These are phyloP conservation scores for Lenzites betulinus DNA, from an alignment of 768 basidiomycete species.

Conservation along the genomic window DNA sequence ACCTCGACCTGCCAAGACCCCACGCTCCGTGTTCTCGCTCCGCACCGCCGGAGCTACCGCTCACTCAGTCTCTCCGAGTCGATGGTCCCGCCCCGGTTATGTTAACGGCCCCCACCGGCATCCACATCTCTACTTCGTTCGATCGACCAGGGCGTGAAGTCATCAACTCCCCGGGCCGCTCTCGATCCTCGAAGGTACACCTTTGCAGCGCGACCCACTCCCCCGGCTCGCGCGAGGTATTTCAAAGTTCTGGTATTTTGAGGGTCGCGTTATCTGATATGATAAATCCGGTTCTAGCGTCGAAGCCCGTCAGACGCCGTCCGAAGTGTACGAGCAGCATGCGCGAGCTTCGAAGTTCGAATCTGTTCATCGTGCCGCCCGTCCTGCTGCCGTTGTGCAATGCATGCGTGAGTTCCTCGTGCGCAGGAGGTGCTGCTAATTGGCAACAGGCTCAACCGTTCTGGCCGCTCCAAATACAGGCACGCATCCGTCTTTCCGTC, in stretches of 20 bases:
- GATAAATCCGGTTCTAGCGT: conserved; percentile 12
- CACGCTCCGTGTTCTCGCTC: neutral
- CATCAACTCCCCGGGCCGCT: neutral
- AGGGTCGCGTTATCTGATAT: conserved; percentile 17
- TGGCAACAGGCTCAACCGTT: neutral
- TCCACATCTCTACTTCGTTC: neutral
- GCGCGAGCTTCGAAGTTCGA: neutral
- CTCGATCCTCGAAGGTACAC: neutral
- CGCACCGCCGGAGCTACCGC: neutral
- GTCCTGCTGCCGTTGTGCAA: neutral
- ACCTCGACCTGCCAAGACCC: conserved; percentile 8
- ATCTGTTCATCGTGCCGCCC: neutral
- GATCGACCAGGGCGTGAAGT: neutral
- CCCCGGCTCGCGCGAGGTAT: neutral
- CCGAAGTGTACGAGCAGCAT: no score
- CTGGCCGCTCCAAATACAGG: conserved; percentile 14
- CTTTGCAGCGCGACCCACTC: neutral
- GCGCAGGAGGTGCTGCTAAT: neutral
- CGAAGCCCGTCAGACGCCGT: neutral
- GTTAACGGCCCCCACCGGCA: neutral
- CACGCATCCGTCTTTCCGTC: conserved; percentile 7
- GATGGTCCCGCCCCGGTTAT: neutral
- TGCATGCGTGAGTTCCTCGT: neutral
- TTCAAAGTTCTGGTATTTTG: no score
- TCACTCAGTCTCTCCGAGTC: no score